Conservation (phyloP, 306 rosid species). For the Casuarina glauca region DNA sequence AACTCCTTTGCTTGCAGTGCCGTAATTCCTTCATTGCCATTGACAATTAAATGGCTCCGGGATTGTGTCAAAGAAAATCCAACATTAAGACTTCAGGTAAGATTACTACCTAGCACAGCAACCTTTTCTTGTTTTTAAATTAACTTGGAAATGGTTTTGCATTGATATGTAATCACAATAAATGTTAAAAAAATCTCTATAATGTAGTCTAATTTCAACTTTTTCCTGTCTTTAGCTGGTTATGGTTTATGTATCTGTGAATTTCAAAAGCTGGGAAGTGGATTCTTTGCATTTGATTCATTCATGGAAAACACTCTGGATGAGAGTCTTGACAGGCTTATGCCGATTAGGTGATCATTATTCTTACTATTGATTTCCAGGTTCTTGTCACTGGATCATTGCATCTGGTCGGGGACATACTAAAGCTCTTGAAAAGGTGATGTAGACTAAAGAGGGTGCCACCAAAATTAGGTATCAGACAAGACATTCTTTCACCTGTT, state of each 20-base stretch:
- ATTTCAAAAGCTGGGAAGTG: neutral
- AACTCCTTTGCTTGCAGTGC: conserved; percentile 47
- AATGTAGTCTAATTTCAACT: neutral
- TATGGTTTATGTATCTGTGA: neutral
- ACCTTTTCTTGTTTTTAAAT: neutral
- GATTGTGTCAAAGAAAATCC: conserved; percentile 67
- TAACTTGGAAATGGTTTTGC: neutral
- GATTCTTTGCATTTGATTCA: neutral
- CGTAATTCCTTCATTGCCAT: conserved; percentile 74
- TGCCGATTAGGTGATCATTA: neutral
- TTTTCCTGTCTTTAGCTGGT: neutral
- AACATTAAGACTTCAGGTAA: conserved; percentile 56
- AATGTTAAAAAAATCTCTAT: neutral
- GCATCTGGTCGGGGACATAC: conserved; percentile 66
- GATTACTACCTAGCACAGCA: neutral
- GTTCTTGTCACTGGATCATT: conserved; percentile 82
- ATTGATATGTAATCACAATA: neutral
- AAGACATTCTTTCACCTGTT: conserved; percentile 25
- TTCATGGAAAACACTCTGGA: neutral
- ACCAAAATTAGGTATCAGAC: neutral
- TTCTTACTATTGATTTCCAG: conserved; percentile 35
- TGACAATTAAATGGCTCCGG: conserved; percentile 67
- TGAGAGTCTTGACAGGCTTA: neutral
- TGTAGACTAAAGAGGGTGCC: neutral
- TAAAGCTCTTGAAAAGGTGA: conserved; percentile 47